Evolutionary conservation across 164 flowering plant species (phyloP).

Genomic region (Aristolochia contorta): DNA sequence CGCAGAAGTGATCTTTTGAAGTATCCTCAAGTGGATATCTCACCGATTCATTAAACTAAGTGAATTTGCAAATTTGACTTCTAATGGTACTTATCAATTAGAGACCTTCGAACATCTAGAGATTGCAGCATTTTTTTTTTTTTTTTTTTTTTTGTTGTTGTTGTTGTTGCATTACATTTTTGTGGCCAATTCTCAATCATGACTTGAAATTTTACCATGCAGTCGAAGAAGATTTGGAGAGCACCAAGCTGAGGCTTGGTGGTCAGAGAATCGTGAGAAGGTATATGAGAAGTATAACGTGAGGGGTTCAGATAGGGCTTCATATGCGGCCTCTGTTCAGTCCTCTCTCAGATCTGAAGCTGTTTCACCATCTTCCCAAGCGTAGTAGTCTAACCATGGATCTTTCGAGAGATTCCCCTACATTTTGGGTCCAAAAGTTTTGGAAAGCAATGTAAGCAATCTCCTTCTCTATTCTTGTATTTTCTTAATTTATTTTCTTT

Average conservation of each 20-base stretch:
- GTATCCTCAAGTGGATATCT: too few relatives aligned
- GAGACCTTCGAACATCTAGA: too few relatives aligned
- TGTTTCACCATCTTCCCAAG: constrained; percentile 8
- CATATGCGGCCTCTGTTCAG: constrained; percentile 24
- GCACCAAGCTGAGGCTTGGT: constrained; percentile 69
- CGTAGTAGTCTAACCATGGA: neutral
- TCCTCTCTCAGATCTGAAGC: constrained; percentile 17
- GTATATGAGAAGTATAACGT: constrained; percentile 64
- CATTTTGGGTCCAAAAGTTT: neutral
- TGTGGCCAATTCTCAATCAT: neutral
- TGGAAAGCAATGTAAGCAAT: neutral
- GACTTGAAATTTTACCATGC: constrained; percentile 14
- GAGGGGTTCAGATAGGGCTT: constrained; percentile 38
- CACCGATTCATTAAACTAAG: too few relatives aligned
- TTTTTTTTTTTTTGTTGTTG: too few relatives aligned
- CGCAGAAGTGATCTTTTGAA: too few relatives aligned
- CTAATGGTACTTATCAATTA: too few relatives aligned
- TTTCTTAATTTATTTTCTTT: neutral
- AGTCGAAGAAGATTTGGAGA: constrained; percentile 78
- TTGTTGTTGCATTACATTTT: neutral
- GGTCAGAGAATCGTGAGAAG: constrained; percentile 70
- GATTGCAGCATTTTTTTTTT: too few relatives aligned
- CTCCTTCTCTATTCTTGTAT: neutral
- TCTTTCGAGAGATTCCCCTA: neutral
- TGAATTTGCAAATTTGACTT: too few relatives aligned